phyloP scores from a whole-genome alignment of 345 rosid species.

The Moringa oleifera region DNA sequence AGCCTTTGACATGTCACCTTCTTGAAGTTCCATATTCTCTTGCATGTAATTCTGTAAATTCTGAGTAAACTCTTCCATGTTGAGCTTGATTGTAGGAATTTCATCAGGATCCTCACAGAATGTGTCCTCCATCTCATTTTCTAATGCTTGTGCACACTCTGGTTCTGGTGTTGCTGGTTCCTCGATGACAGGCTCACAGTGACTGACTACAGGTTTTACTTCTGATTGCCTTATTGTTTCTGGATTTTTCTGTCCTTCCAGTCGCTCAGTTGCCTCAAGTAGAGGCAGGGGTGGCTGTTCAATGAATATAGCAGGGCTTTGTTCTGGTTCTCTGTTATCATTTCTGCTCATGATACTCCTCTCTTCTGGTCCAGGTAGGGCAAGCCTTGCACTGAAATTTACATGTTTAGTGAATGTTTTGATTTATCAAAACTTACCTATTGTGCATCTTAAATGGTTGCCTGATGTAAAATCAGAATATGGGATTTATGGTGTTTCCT shows the following conservation, averaged over 20 bases:
- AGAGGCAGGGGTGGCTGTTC: conserved; percentile 37
- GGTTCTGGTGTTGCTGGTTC: conserved; percentile 87
- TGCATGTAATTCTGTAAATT: conserved; percentile 67
- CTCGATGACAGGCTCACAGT: conserved; percentile 74
- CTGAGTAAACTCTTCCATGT: conserved; percentile 55
- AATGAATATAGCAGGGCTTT: conserved; percentile 26
- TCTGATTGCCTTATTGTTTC: conserved; percentile 28
- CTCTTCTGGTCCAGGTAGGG: conserved; percentile 75
- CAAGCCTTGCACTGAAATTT: conserved; percentile 76
- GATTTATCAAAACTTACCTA: neutral
- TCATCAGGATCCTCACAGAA: conserved; percentile 63
- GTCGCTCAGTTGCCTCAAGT: conserved; percentile 31
- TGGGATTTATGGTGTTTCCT: neutral
- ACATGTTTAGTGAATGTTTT: conserved; percentile 10
- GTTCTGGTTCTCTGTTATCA: conserved; percentile 27
- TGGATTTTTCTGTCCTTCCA: conserved; percentile 22
- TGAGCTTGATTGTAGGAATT: conserved; percentile 74
- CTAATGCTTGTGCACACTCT: conserved; percentile 31
- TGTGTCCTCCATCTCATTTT: conserved; percentile 66
- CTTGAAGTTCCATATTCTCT: conserved; percentile 63
- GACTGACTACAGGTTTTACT: conserved; percentile 19
- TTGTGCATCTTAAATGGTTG: conserved; percentile 1
- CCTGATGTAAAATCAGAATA: neutral
- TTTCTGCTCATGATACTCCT: conserved; percentile 27
- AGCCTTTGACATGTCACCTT: conserved; percentile 61